These are phyloP conservation scores for Exophiala sideris DNA, from an alignment of 2,329 filamentous ascomycete species.

Conservation along the genomic window DNA sequence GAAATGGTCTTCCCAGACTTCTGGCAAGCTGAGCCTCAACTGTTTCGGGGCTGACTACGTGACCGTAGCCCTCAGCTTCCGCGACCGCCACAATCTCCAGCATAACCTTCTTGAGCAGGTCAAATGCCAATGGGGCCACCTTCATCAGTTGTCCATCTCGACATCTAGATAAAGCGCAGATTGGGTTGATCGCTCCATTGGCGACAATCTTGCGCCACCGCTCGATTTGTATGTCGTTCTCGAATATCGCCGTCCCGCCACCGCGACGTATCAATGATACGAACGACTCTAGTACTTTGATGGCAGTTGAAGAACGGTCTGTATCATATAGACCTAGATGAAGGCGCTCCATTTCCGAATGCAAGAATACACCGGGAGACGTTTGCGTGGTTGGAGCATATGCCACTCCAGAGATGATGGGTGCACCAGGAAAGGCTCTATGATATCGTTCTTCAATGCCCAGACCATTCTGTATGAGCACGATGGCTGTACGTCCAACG, in stretches of 20 bases:
- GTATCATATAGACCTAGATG: conserved; percentile 51
- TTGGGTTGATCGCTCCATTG: conserved; percentile 60
- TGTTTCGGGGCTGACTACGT: conserved; percentile 33
- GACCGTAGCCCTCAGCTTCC: conserved; percentile 36
- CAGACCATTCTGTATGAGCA: conserved; percentile 60
- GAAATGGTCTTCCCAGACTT: conserved; percentile 34
- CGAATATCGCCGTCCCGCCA: conserved; percentile 47
- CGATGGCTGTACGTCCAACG: conserved; percentile 48
- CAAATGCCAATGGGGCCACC: conserved; percentile 35
- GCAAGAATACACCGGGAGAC: conserved; percentile 45
- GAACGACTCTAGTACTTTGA: conserved; percentile 30
- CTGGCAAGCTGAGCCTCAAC: conserved; percentile 37
- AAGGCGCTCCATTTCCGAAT: conserved; percentile 46
- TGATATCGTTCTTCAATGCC: conserved; percentile 56
- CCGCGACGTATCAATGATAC: conserved; percentile 41
- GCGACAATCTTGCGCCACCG: conserved; percentile 60
- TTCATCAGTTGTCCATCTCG: conserved; percentile 52
- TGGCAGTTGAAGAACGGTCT: conserved; percentile 2
- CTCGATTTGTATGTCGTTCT: conserved; percentile 54
- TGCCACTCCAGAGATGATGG: conserved; percentile 42
- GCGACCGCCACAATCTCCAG: conserved; percentile 44
- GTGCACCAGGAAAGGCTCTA: conserved; percentile 23
- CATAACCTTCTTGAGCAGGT: conserved; percentile 40
- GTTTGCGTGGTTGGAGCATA: conserved; percentile 53
- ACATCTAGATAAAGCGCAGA: conserved; percentile 54